Evolutionary conservation across 1,139 yeast species (phyloP).

Genomic region (Magnusiomyces sp.): DNA sequence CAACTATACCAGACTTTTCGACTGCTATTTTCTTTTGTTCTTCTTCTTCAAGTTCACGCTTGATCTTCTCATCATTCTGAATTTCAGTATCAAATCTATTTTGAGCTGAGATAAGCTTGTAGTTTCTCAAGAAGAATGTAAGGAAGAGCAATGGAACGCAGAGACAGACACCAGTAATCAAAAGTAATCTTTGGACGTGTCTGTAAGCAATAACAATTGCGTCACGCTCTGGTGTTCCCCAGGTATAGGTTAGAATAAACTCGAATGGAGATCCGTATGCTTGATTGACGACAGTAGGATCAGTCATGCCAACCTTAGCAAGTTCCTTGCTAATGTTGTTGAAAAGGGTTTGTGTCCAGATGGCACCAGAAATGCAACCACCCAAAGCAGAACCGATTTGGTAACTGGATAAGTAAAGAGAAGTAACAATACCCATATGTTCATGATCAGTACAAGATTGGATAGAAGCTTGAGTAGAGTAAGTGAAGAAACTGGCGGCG

Average conservation of each 20-base stretch:
- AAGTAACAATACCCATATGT: constrained; percentile 40
- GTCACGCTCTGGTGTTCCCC: constrained; percentile 54
- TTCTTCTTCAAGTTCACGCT: too few relatives aligned
- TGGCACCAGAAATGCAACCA: constrained; percentile 40
- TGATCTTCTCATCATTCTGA: too few relatives aligned
- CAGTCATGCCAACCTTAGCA: constrained; percentile 14
- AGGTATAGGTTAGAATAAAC: constrained; percentile 40
- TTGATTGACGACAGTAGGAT: constrained; percentile 32
- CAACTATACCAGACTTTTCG: too few relatives aligned
- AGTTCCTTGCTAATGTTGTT: constrained; percentile 23
- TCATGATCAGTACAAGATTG: constrained; percentile 51
- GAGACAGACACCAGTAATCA: constrained; percentile 49
- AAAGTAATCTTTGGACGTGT: constrained; percentile 49
- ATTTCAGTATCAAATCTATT: constrained; percentile 26
- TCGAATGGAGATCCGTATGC: constrained; percentile 51
- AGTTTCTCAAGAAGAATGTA: constrained; percentile 49
- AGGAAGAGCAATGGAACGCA: constrained; percentile 44
- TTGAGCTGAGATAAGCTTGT: constrained; percentile 34
- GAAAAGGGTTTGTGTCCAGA: constrained; percentile 41
- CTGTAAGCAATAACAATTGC: constrained; percentile 52
- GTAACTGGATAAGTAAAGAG: constrained; percentile 37
- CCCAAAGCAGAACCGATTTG: constrained; percentile 42
- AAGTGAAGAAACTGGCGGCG: constrained; percentile 66
- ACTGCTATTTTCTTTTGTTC: too few relatives aligned
- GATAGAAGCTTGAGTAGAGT: constrained; percentile 57